Evolutionary conservation across 805 yeast genomes (phyloP).

Genomic region (Lipomyces sp.): DNA sequence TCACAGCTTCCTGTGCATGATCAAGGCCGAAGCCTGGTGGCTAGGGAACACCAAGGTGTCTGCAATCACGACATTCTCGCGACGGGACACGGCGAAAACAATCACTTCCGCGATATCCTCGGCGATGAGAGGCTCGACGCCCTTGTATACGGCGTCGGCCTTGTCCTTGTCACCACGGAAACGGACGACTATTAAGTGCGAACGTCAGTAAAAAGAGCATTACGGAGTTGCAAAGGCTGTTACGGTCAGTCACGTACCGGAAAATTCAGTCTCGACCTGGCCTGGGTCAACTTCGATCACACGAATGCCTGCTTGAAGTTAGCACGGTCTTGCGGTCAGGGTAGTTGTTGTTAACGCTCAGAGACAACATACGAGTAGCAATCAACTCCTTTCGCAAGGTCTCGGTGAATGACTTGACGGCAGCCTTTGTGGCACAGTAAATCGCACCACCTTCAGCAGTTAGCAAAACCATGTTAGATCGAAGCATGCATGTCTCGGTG

Average conservation of each 20-base stretch:
- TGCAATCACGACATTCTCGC: constrained; percentile 73
- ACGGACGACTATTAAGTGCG: constrained; percentile 33
- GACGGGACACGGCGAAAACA: constrained; percentile 65
- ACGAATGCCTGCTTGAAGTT: constrained; percentile 49
- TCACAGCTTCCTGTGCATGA: constrained; percentile 36
- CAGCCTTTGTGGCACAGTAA: constrained; percentile 72
- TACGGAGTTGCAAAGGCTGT: no score
- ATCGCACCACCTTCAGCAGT: constrained; percentile 56
- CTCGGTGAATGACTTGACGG: constrained; percentile 61
- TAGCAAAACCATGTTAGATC: constrained; percentile 36
- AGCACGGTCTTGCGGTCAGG: neutral
- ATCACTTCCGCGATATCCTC: constrained; percentile 77
- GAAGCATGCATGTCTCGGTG: neutral
- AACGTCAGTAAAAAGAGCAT: neutral
- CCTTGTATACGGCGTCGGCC: constrained; percentile 69
- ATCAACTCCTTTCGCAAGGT: constrained; percentile 74
- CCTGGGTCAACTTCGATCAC: constrained; percentile 80
- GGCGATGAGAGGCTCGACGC: constrained; percentile 71
- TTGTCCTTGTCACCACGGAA: constrained; percentile 60
- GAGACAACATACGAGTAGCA: constrained; percentile 55
- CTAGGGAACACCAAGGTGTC: constrained; percentile 83
- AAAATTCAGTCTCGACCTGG: constrained; percentile 78
- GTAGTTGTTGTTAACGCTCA: neutral
- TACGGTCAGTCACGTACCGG: constrained; percentile 39
- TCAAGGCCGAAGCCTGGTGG: constrained; percentile 56